Base-by-base conservation (phyloP, 228 moss, liverwort and hornwort genomes). In the Sphagnum fallax region DNA sequence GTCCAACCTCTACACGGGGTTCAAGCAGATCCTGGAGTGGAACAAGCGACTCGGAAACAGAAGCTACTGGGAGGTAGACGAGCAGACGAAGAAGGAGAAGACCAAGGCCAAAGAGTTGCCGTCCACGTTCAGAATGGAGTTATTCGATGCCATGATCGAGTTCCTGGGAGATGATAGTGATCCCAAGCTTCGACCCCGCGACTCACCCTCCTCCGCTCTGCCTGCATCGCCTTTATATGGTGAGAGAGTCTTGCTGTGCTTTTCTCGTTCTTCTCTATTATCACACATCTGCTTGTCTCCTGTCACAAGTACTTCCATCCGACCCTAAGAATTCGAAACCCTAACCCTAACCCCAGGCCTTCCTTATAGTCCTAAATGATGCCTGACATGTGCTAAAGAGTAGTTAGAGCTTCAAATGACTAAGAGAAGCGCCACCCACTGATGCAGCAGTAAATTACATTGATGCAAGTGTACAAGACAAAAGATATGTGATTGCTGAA, bases 11-110 rank as follows among this genome's bases (percentile, higher is more conserved):
- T 81, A 80, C 32, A 84, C 84, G 4, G 84, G 81, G 12, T 84
- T 84, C 51, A 84, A 81, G 72, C 84, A 85, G 65, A 85, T 85
- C 72, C 76, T 74, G 5, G 84, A 85, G 67, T 85, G 81, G 81
- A 85, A 85, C 48, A 77, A 81, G 61, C 81, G 81, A 48, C 55
- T 55, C 9, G 76, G 72, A 13, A 78, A 78, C 7, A 78, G 76
- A 63, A 78, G 61, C 69, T 85, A 85, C 59, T 85, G 84, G 81
- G 84, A 79, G 6, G 65, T 85, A 66, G 81, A 85, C 71, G 84
- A 85, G 67, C 58, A 69, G 11, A 74, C 74, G 8, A 85, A 85
- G 70, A 85, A 81, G 49, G 84, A 81, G 52, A 84, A 84, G 69
- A 78, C 78, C 18, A 85, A 85, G 70, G 78, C 84, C 14, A 85